Conservation (phyloP, 805 yeast species). For the Kodamaea leandrae region DNA sequence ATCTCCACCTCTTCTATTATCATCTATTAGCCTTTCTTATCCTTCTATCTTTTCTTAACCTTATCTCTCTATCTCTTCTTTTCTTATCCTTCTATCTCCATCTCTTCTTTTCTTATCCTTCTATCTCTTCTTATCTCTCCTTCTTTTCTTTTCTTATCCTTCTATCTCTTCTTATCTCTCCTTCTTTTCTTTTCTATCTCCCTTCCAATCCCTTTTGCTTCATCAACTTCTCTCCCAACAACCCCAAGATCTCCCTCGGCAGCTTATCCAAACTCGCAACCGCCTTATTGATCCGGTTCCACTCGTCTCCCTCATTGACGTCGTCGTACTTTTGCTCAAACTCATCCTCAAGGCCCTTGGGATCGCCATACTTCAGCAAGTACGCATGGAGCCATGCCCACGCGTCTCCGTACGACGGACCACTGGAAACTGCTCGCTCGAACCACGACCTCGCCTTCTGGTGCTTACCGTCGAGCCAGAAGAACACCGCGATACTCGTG, state of each 20-base stretch:
- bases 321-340: conserved; percentile 32
- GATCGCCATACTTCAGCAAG: conserved; percentile 35
- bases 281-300: conserved; percentile 54
- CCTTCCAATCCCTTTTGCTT: neutral
- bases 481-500: conserved; percentile 60
- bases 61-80: too few species aligned
- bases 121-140: too few species aligned
- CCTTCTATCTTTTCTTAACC: too few species aligned
- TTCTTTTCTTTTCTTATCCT: too few species aligned
- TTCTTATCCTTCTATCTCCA: too few species aligned
- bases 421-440: conserved; percentile 58
- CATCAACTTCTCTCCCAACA: conserved; percentile 1
- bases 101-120: too few species aligned
- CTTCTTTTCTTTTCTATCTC: too few species aligned
- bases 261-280: conserved; percentile 43
- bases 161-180: too few species aligned
- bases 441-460: conserved; percentile 72
- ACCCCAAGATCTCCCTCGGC: conserved; percentile 38
- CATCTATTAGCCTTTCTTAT: too few species aligned
- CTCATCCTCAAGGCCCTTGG: conserved; percentile 36
- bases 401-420: conserved; percentile 65
- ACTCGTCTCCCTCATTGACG: conserved; percentile 60
- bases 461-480: conserved; percentile 63
- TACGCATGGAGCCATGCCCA: conserved; percentile 67
- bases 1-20: too few species aligned